Base-by-base conservation (phyloP, 805 yeast genomes). In the Pichia cabralensis region DNA sequence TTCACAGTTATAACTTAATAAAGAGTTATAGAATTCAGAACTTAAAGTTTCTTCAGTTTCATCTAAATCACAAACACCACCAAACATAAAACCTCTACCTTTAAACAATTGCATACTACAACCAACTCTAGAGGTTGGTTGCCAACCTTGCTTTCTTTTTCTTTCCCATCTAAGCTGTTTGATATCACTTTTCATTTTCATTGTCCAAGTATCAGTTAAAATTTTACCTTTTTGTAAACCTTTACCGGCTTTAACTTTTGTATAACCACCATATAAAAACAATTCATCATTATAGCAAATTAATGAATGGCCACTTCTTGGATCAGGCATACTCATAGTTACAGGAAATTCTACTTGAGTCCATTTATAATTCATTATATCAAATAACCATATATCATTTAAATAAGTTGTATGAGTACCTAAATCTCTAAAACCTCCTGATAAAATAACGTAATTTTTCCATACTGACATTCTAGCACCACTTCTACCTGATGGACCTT, bases 111-210 rank as follows among this genome's bases (percentile, higher is more conserved):
- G 86, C 78, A 89, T 73, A 4, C 94, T 78, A 51, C 94, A 81
- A 1, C 98, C 97, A n/a, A 84, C 96, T 48, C 97, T 71, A 11
- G 96, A 82, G 2, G 89, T 74, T 4, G 96, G 96, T 41, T 79
- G 86, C 53, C 79, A 82, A 3, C 95, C 95, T 52, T 84, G 89
- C 46, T 83, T 85, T 41, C 83, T 73, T 45, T 94, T 72, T 52
- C 96, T 69, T 58, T 92, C 97, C 81, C 95, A 88, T 43, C 94
- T 64, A 5, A 82, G 67, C 4, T 69, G 80, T 40, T 73, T 69
- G 13, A 86, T 67, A 52, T 89, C 96, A 14, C 80, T 59, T 53
- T 83, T 84, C 94, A 89, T 84, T 49, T 80, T 83, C 45, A 89
- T 60, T 13, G 72, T 53, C 97, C 98, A 89, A 37, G 81, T 68